phyloP scores from a whole-genome alignment of 345 rosid genomes.

The Balakata baccata region DNA sequence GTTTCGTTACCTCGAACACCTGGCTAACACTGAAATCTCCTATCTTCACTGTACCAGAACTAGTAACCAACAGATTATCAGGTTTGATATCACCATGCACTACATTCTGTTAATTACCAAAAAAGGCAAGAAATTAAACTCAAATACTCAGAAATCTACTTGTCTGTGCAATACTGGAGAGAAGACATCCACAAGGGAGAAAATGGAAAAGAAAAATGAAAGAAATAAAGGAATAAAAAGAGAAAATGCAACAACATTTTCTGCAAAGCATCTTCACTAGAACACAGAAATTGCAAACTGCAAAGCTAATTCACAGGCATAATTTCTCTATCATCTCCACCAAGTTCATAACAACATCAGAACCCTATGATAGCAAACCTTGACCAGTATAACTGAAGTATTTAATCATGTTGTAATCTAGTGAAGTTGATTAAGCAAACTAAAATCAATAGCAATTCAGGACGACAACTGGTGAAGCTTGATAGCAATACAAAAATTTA shows the following conservation, averaged over 20 bases:
- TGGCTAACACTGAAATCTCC: constrained; percentile 99
- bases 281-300: background rate
- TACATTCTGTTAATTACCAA: constrained; percentile 53
- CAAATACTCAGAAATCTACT: background rate
- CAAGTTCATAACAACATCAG: background rate
- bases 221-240: background rate
- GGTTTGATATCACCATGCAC: constrained; percentile 98
- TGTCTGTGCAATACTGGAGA: background rate
- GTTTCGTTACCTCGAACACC: constrained; percentile 73
- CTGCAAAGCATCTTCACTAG: background rate
- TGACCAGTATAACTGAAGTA: background rate
- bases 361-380: background rate
- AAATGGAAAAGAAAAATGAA: background rate
- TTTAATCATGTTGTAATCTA: background rate
- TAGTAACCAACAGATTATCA: constrained; percentile 85
- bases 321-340: background rate
- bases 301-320: background rate
- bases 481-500: background rate
- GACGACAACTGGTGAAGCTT: background rate
- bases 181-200: background rate
- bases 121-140: background rate
- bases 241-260: background rate
- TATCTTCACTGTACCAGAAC: constrained; percentile 75
- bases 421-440: background rate
- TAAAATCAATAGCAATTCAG: background rate